Evolutionary conservation across 2,329 filamentous ascomycete species (phyloP), one percentile per base, ranked within the genome.

Genomic region (Sporothrix pallida): DNA sequence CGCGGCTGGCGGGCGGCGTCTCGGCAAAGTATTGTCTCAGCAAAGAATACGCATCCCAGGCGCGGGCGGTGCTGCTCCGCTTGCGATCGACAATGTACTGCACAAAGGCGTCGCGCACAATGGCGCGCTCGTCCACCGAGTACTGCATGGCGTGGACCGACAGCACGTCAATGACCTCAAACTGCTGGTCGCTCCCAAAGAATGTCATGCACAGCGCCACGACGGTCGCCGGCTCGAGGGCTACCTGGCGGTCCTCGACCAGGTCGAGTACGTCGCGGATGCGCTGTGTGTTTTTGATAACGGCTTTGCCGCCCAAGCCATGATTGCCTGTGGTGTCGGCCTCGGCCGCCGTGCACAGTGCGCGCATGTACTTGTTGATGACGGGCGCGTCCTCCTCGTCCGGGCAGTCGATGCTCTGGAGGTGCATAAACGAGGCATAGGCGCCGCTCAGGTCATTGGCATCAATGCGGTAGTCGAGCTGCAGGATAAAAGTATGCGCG

Each of bases 131-230:
- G 13, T 87, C 84, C 31, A 90, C 86, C 63, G 92, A 92, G 80
- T 90, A 93, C 73, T 91, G 87, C 77, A 90, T 89, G 4, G 90
- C 88, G 77, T 96, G 91, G 4, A 91, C 87, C 31, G 94, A 93
- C 17, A 98, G 87, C 0, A 97, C 87, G 79, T 97, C 93, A 75
- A 94, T 91, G 4, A 94, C 90, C 75, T 97, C 94, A 76, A 91
- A 89, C 60, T 90, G 87, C 79, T 97, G 93, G 78, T 93, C 92
- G 56, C 92, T 90, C 75, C 89, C 87, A 12, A 98, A 86, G 77
- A 97, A 92, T 58, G 92, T 85, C 62, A 91, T 85, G 74, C 91
- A 92, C n/a, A 98, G 85, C 0, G 89, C 87, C 7, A 91, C 89
- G 0, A 96, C 88, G 0, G 94, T 97, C 60, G 90, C 87, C 0